Evolutionary conservation across 2,329 filamentous ascomycete genomes (phyloP).

Genomic region (Sporothrix dimorphospora): DNA sequence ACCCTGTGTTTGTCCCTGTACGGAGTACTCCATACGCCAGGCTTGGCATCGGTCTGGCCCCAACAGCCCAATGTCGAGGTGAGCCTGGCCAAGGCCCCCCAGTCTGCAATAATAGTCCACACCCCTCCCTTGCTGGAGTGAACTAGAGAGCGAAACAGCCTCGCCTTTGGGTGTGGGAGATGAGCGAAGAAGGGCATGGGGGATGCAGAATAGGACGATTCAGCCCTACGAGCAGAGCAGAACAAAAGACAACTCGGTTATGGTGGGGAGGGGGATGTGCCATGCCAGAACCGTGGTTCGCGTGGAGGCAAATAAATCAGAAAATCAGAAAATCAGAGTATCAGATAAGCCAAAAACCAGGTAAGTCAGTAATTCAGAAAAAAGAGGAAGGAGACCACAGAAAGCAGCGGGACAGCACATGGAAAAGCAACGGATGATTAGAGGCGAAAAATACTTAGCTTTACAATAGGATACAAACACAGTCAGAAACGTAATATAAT

Average conservation of each 20-base stretch:
- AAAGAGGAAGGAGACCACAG: background rate
- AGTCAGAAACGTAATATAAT: background rate
- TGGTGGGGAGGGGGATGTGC: conserved; percentile 2
- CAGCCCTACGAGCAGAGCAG: conserved; percentile 28
- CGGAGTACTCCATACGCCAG: background rate
- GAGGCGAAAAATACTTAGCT: background rate
- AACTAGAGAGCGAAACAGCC: background rate
- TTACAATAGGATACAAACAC: background rate
- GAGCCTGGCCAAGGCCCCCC: background rate
- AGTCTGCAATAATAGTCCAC: background rate
- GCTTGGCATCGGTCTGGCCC: background rate
- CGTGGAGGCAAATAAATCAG: background rate
- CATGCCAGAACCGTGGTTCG: background rate
- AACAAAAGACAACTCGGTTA: background rate
- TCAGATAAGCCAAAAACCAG: background rate
- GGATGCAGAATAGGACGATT: conserved; percentile 19
- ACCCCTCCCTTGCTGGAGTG: background rate
- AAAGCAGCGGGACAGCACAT: background rate
- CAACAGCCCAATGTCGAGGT: background rate
- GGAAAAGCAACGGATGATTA: background rate
- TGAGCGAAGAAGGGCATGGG: background rate
- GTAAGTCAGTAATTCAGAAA: background rate
- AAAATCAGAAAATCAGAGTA: background rate
- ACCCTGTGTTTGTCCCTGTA: background rate
- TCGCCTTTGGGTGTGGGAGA: background rate